A percentile compares a stretch with the other conserved stretches of the same genome.
Conservation (phyloP, 2,329 filamentous ascomycete genomes). For the Botrytis squamosa region DNA sequence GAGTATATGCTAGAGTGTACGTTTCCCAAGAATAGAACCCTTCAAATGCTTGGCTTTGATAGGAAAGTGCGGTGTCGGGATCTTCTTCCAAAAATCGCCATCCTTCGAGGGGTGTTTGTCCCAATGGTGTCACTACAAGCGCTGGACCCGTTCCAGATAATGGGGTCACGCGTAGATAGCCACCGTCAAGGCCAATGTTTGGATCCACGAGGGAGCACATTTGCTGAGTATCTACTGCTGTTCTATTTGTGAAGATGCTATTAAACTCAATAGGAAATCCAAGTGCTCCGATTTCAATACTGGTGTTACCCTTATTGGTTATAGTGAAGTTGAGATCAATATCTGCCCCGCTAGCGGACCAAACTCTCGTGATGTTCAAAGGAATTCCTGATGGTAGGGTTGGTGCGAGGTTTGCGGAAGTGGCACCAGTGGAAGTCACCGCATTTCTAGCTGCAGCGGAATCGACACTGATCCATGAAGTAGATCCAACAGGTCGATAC, state of each 20-base stretch:
- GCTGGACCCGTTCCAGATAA: slow-evolving; percentile 52
- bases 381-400: slow-evolving; percentile 43
- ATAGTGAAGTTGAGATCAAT: slow-evolving; percentile 53
- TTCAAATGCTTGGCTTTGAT: slow-evolving; percentile 57
- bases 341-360: slow-evolving; percentile 50
- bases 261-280: slow-evolving; percentile 62
- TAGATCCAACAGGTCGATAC: slow-evolving; percentile 46
- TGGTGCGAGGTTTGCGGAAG: slow-evolving; percentile 44
- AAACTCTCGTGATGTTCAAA: slow-evolving; percentile 51
- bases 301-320: slow-evolving; percentile 43
- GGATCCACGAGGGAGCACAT: slow-evolving; percentile 58
- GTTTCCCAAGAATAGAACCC: slow-evolving; percentile 62
- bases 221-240: slow-evolving; percentile 48
- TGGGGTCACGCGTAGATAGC: slow-evolving; percentile 54
- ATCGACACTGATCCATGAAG: slow-evolving; percentile 48
- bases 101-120: slow-evolving; percentile 52
- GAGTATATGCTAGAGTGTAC: slow-evolving; percentile 52
- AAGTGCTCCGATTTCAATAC: slow-evolving; percentile 55
- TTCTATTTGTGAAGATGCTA: slow-evolving; percentile 57
- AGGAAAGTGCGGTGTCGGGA: slow-evolving; percentile 42
- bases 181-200: slow-evolving; percentile 59
- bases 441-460: slow-evolving; percentile 45
- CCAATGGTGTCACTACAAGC: slow-evolving; percentile 49
- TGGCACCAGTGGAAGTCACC: slow-evolving; percentile 36
- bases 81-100: slow-evolving; percentile 53